Conservation (phyloP, 2,329 filamentous ascomycete species). For the Ciborinia camelliae region DNA sequence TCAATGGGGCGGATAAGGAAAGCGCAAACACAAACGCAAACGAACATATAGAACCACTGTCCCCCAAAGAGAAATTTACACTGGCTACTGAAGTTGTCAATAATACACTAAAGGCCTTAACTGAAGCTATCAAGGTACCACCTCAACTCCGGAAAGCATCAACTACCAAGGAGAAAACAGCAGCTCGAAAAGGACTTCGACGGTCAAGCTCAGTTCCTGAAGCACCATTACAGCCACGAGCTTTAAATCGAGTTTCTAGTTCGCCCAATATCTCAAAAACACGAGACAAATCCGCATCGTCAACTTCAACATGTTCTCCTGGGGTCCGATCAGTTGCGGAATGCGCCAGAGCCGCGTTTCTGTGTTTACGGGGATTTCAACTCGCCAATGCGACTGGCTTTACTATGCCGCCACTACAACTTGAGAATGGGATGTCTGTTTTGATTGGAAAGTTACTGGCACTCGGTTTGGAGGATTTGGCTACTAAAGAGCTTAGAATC, state of each 20-base stretch:
- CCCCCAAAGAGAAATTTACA: slow-evolving; percentile 58
- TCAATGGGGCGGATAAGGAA: slow-evolving; percentile 26
- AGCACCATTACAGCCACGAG: slow-evolving; percentile 58
- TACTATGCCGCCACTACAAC: slow-evolving; percentile 59
- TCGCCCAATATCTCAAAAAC: slow-evolving; percentile 52
- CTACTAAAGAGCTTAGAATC: slow-evolving; percentile 63
- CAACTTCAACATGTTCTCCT: slow-evolving; percentile 33
- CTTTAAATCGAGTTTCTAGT: slow-evolving; percentile 58
- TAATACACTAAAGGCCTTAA: slow-evolving; percentile 62
- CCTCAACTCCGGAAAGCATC: slow-evolving; percentile 24
- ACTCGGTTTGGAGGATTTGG: slow-evolving; percentile 63
- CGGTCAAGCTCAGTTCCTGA: slow-evolving; percentile 57
- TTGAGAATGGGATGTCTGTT: slow-evolving; percentile 71
- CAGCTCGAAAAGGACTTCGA: slow-evolving; percentile 44
- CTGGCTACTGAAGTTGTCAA: slow-evolving; percentile 74
- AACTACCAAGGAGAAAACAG: slow-evolving; percentile 41
- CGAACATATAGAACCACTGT: slow-evolving; percentile 41
- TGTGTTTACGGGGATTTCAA: slow-evolving; percentile 58
- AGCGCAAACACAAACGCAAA: slow-evolving; percentile 37
- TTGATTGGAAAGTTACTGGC: slow-evolving; percentile 63
- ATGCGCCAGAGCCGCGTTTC: slow-evolving; percentile 66
- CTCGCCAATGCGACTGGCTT: slow-evolving; percentile 48
- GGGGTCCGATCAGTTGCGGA: slow-evolving; percentile 46
- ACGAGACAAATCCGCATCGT: slow-evolving; percentile 41
- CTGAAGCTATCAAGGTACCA: slow-evolving; percentile 58